Conservation (phyloP, 2,329 filamentous ascomycete genomes). For the Sporothrix dimorphospora region DNA sequence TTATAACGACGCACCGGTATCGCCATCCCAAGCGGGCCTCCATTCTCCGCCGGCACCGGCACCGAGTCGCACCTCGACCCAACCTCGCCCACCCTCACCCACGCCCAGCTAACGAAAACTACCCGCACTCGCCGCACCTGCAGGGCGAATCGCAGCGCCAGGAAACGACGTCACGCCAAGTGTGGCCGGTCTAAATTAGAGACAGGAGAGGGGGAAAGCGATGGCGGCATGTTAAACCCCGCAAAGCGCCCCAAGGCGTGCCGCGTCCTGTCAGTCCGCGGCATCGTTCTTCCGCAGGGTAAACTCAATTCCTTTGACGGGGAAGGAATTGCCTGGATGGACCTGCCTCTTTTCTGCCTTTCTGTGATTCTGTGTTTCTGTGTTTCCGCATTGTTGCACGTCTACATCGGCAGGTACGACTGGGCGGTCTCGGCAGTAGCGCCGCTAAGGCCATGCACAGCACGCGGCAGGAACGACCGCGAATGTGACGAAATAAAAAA, state of each 20-base stretch:
- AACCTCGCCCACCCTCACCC: not conserved
- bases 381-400: not conserved
- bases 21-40: not conserved
- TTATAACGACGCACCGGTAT: not conserved
- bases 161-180: constrained; percentile 19
- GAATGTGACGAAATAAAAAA: not conserved
- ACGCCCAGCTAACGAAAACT: not conserved
- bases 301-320: not conserved
- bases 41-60: constrained; percentile 7
- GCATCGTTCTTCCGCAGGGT: constrained; percentile 19
- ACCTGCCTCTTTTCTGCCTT: not conserved
- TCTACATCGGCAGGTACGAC: constrained; percentile 6
- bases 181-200: not conserved
- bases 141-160: not conserved
- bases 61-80: not conserved
- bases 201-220: not conserved
- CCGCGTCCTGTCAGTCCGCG: not conserved
- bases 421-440: constrained; percentile 1
- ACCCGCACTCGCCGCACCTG: not conserved
- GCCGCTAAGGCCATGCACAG: not conserved
- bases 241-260: not conserved
- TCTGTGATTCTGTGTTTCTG: not conserved
- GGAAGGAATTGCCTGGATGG: not conserved
- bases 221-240: constrained; percentile 21
- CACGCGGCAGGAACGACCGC: not conserved